Evolutionary conservation across 257 asterid species (phyloP), one percentile per base, ranked within the genome.

Genomic region (Henckelia pumila): DNA sequence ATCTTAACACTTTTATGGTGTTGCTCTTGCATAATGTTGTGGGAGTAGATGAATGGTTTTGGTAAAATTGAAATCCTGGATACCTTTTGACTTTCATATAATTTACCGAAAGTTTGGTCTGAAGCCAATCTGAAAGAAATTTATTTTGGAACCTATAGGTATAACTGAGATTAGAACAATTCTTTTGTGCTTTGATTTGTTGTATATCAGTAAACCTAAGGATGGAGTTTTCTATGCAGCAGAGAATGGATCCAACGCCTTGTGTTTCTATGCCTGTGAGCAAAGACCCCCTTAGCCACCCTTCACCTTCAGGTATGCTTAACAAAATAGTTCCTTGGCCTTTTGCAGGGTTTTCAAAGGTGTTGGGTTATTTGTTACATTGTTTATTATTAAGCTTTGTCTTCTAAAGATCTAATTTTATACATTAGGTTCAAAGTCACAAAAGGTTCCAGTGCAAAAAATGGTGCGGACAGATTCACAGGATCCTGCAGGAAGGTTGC

Each of bases 401-500:
- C 61, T 59, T 63, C 68, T 40, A 64, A 33, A 70, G 40, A 26
- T 73, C 59, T 71, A 61, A 61, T 71, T 61, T 71, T 62, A 24
- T 50, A 55, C 40, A 32, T 68, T 32, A 90, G 99, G 85, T 56
- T 72, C 73, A 73, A 90, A 85, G 71, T 79, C 88, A n/a, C 88
- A 83, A 65, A 93, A 86, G 77, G 87, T 83, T 67, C 96, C 99
- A 17, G 95, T 85, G 79, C 76, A 82, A 73, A 93, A 93, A 82
- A 88, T 90, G 95, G 97, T 93, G 59, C 78, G 99, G 10, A 87
- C 91, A 64, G 99, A 93, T 81, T 82, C 95, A 33, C 87, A 79
- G 81, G 95, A 93, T 86, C 99, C 99, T 79, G 95, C 95, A 20
- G 99, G 99, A 81, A 84, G 99, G 84, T 78, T 93, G 86, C 95